Evolutionary conservation across 2,329 filamentous ascomycete species (phyloP), one percentile per base, ranked within the genome.

Genomic region (Ophiobolus disseminans): DNA sequence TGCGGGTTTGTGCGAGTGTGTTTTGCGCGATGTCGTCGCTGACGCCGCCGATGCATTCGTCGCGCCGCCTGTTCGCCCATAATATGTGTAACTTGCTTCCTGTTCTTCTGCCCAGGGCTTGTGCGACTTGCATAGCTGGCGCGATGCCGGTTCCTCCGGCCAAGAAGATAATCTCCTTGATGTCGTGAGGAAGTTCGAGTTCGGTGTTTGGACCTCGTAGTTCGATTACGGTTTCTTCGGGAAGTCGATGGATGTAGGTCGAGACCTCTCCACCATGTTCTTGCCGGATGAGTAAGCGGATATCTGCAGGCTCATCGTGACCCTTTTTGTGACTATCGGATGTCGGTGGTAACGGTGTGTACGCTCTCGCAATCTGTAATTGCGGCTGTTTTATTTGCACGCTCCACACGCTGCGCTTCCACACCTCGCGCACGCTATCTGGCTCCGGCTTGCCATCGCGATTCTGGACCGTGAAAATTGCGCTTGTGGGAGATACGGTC

Each of bases 331-430:
- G 53, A n/a, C 35, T 47, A 69, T 31, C 78, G 75, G 25, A 70
- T 57, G 23, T 71, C 2, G 85, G 81, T 0, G 91, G 93, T 0
- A 99, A 78, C 0, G 93, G 91, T 3, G 94, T 97, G 74, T 99
- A 99, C 48, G 91, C 86, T 53, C 94, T 79, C 34, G 90, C 90
- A 61, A 99, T 96, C 74, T 97, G 92, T 48, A 97, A 76, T 70
- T 96, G 87, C 2, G 94, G 94, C 75, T 97, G 94, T 76, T 96
- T 96, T 67, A 96, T 86, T 76, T 97, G 89, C 25, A 97, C 87
- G 55, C 88, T 91, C 88, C 91, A 96, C 32, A 95, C 80, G 4
- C 89, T 88, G 46, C 83, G 79, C 34, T 74, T 73, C 83, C 85
- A 87, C 13, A 60, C 63, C 23, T 74, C 65, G 26, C 58, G 62